Base-by-base conservation (phyloP, 73 alveolate species). In the Uronychia binucleata region DNA sequence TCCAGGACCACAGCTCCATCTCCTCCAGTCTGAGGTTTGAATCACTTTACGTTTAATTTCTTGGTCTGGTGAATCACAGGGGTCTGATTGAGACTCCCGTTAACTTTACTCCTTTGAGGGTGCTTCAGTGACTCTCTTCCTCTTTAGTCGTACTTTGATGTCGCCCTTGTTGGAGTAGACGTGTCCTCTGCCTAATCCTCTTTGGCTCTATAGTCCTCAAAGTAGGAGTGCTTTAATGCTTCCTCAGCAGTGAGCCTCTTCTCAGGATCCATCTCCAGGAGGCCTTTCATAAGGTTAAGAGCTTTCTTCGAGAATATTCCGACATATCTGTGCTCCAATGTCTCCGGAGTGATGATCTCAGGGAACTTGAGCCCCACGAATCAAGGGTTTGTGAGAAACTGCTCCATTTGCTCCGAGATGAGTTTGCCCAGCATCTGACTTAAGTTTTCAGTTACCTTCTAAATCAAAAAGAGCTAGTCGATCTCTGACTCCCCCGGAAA, bases 401-500 rank as follows among this genome's bases (percentile, higher is more conserved):
- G 19, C 19, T 46, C 67, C 67, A 46, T 46, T 11, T 46, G 67
- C n/a, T 46, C 67, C 5, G 67, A 19, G 67, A 46, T 46, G 67
- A 46, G 67, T 46, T 46, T 46, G 67, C 67, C 67, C 67, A 46
- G 5, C 67, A 46, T 46, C 67, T 46, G 5, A 19, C 5, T 46
- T 46, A 46, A 46, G n/a, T 11, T 46, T 19, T 46, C 67, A 46
- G 67, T 46, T 46, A 46, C 67, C 67, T 46, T 46, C 67, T 46
- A 46, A 19, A 46, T 46, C n/a, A 46, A 19, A 84, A 95, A 94
- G 28, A 95, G 91, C 34, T 95, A 87, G 27, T 95, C 98, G 30
- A 95, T 95, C 67, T 95, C 99, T 59, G 91, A 81, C 30, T 95
- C 96, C 27, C 99, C 99, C 0, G 98, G 98, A 75, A 95, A 95